Evolutionary conservation across 164 flowering plant genomes (phyloP).

Genomic region (Stephania japonica): DNA sequence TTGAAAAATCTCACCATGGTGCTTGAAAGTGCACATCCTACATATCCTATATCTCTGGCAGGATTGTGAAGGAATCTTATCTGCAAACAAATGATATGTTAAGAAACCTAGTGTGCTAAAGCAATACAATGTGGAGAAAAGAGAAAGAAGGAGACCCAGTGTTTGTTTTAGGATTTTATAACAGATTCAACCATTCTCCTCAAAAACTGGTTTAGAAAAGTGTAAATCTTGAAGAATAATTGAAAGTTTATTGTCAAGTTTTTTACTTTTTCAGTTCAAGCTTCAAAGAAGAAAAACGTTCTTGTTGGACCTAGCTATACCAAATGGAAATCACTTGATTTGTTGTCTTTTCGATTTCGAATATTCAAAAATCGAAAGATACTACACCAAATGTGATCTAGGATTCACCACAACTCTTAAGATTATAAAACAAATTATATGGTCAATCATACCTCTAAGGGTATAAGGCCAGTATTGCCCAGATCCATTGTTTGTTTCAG

Average conservation of each 20-base stretch:
- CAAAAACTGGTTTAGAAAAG: background rate
- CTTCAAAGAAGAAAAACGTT: no score
- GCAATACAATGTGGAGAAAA: background rate
- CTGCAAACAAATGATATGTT: slow-evolving; percentile 32
- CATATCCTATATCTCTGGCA: slow-evolving; percentile 77
- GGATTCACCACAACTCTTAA: background rate
- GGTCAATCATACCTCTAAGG: slow-evolving; percentile 59
- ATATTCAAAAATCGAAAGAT: background rate
- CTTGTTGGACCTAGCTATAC: no score
- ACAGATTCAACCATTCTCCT: background rate
- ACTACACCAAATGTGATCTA: background rate
- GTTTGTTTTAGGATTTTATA: no score
- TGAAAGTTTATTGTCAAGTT: no score
- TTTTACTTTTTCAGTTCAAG: no score
- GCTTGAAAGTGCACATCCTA: slow-evolving; percentile 92
- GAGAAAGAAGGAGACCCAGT: background rate
- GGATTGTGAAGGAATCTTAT: slow-evolving; percentile 92
- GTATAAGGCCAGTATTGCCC: slow-evolving; percentile 75
- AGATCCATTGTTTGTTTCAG: slow-evolving; percentile 88
- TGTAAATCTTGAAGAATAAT: no score
- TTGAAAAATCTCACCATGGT: slow-evolving; percentile 93
- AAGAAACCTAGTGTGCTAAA: background rate
- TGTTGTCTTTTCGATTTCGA: no score
- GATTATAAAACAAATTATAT: background rate
- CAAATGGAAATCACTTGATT: no score